These are phyloP conservation scores for Neurospora intermedia DNA, from an alignment of 495 filamentous ascomycete genomes.

Conservation along the genomic window DNA sequence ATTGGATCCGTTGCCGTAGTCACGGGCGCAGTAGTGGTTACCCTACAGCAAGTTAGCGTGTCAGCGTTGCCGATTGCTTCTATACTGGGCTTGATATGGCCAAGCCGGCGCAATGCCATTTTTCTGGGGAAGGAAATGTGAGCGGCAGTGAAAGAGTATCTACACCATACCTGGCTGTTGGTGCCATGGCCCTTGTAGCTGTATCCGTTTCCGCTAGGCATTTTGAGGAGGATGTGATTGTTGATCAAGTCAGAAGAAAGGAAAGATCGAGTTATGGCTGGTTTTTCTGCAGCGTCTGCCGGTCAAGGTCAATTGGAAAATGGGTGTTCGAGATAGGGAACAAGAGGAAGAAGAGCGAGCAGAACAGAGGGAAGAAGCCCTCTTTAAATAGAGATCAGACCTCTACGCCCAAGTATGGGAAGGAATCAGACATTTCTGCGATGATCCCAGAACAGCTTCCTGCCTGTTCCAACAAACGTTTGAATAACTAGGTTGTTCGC, in stretches of 20 bases:
- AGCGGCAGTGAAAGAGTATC: not conserved
- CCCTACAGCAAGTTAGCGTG: slow-evolving; percentile 18
- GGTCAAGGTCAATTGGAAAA: not conserved
- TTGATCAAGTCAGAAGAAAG: slow-evolving; percentile 10
- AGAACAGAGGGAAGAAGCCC: not conserved
- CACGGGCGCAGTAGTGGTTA: slow-evolving; percentile 34
- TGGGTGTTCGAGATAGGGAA: not conserved
- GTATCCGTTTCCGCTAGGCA: slow-evolving; percentile 28
- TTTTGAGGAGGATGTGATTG: slow-evolving; percentile 5
- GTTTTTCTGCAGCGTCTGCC: not conserved
- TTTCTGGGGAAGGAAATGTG: not conserved
- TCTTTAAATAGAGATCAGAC: not conserved
- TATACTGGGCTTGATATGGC: not conserved
- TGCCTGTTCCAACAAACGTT: not conserved
- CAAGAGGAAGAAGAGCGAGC: not conserved
- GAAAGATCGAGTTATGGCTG: not conserved
- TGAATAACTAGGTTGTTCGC: not conserved
- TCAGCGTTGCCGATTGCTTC: not conserved
- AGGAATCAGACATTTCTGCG: not conserved
- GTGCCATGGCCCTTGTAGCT: slow-evolving; percentile 31
- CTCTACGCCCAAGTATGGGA: not conserved
- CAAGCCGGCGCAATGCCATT: not conserved
- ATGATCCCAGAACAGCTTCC: not conserved
- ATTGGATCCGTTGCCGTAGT: slow-evolving; percentile 14
- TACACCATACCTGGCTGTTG: slow-evolving; percentile 27